Percentiles rank a stretch among this genome's conserved stretches.
Conservation (phyloP, 371 early-diverging fungal genomes). For the Rhizopus stolonifer region DNA sequence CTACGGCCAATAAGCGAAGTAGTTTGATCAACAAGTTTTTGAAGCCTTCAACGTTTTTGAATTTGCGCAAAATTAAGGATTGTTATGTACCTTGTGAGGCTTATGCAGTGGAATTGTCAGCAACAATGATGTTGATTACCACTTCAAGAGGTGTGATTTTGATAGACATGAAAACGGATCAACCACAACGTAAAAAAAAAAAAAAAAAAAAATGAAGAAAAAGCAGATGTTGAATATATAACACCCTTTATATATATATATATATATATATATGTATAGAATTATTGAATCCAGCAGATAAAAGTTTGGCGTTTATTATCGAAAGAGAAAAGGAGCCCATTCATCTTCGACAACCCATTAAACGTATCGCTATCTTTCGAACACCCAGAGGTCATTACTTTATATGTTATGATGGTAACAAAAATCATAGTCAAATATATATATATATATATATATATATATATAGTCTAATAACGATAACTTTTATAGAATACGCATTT, state of each 20-base stretch:
- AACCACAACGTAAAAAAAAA: conserved; percentile 51
- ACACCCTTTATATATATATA: no score
- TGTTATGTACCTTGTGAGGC: conserved; percentile 46
- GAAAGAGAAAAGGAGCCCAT: conserved; percentile 45
- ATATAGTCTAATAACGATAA: background rate
- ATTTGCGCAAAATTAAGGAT: conserved; percentile 37
- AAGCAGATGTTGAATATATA: no score
- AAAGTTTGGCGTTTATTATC: conserved; percentile 34
- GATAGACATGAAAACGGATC: conserved; percentile 44
- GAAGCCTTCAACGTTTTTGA: background rate
- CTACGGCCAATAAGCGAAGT: background rate
- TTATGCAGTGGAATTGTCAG: conserved; percentile 39
- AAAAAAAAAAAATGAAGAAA: no score
- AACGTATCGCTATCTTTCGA: conserved; percentile 38
- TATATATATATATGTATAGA: no score
- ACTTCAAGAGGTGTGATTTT: conserved; percentile 44
- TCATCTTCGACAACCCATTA: conserved; percentile 32
- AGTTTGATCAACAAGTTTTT: background rate
- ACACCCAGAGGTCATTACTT: conserved; percentile 40
- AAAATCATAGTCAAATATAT: no score
- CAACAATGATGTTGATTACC: conserved; percentile 43
- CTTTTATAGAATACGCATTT: conserved; percentile 43
- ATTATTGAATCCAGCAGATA: conserved; percentile 41
- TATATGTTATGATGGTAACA: conserved; percentile 50
- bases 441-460: background rate